Conservation (phyloP, 2,329 filamentous ascomycete genomes). For the Colletotrichum kahawae region DNA sequence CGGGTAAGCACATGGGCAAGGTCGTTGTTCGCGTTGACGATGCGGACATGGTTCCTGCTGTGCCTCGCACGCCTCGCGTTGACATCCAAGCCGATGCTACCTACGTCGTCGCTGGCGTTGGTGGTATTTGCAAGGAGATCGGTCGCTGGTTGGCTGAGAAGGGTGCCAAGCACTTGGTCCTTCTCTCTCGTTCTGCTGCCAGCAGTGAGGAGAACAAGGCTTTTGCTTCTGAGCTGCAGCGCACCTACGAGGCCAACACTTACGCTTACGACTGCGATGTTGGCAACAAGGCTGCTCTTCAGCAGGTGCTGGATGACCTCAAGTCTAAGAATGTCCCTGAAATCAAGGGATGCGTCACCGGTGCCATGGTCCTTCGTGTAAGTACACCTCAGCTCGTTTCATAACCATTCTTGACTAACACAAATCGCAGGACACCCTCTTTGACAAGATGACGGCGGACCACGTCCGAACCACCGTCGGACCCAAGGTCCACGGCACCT, state of each 20-base stretch:
- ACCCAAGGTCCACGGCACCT: constrained; percentile 39
- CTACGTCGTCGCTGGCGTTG: constrained; percentile 14
- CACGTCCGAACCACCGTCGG: constrained; percentile 28
- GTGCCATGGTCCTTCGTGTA: constrained; percentile 18
- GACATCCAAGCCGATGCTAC: background rate
- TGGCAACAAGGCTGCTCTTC: background rate
- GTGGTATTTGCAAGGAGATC: constrained; percentile 16
- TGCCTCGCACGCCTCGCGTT: background rate
- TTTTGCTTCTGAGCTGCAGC: constrained; percentile 4
- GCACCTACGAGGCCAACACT: background rate
- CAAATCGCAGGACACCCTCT: constrained; percentile 17
- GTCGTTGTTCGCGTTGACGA: constrained; percentile 30
- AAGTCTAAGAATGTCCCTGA: constrained; percentile 7
- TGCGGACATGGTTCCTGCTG: background rate
- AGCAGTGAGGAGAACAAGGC: constrained; percentile 7
- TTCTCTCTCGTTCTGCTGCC: constrained; percentile 31
- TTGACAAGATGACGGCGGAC: constrained; percentile 32
- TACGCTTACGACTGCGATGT: constrained; percentile 20
- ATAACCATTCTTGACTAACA: background rate
- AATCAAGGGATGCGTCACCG: constrained; percentile 7
- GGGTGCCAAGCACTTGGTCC: constrained; percentile 31
- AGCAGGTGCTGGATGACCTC: background rate
- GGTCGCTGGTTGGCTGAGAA: constrained; percentile 33
- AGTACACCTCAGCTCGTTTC: background rate
- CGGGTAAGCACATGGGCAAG: constrained; percentile 42